These are phyloP conservation scores for Thermochaetoides thermophila DNA, from an alignment of 495 filamentous ascomycete species.

Conservation along the genomic window DNA sequence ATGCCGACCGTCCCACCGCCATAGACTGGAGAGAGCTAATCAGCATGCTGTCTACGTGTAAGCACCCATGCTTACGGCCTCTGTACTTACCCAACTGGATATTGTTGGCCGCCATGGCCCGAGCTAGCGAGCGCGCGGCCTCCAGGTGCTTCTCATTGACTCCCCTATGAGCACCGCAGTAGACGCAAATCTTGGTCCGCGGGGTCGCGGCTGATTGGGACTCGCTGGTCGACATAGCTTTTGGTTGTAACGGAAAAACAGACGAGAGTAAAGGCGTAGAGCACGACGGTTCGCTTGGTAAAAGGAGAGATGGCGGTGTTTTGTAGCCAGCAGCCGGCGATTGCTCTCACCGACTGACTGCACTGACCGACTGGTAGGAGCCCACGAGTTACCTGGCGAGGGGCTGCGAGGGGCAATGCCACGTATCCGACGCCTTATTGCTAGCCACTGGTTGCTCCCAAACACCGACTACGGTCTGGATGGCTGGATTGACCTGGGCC, in stretches of 20 bases:
- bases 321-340: too few relatives aligned
- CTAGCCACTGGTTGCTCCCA: not conserved
- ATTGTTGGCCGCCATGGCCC: constrained; percentile 54
- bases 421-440: constrained; percentile 1
- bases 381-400: not conserved
- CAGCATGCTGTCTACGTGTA: too few relatives aligned
- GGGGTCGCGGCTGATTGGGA: constrained; percentile 16
- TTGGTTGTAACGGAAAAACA: not conserved
- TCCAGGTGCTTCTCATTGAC: constrained; percentile 51
- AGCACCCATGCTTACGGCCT: too few relatives aligned
- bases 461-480: not conserved
- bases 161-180: constrained; percentile 68
- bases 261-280: not conserved
- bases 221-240: too few relatives aligned
- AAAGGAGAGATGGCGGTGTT: too few relatives aligned
- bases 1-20: constrained; percentile 88
- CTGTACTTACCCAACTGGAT: constrained; percentile 59
- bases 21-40: constrained; percentile 55
- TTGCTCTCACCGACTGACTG: too few relatives aligned
- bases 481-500: constrained; percentile 1
- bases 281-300: too few relatives aligned
- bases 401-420: constrained; percentile 1
- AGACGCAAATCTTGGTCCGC: constrained; percentile 50
- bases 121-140: constrained; percentile 65
- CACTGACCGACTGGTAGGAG: too few relatives aligned